A percentile compares a stretch with the other conserved stretches of the same genome.
phyloP scores from a whole-genome alignment of 2,329 filamentous ascomycete species.

The Alternaria panax region DNA sequence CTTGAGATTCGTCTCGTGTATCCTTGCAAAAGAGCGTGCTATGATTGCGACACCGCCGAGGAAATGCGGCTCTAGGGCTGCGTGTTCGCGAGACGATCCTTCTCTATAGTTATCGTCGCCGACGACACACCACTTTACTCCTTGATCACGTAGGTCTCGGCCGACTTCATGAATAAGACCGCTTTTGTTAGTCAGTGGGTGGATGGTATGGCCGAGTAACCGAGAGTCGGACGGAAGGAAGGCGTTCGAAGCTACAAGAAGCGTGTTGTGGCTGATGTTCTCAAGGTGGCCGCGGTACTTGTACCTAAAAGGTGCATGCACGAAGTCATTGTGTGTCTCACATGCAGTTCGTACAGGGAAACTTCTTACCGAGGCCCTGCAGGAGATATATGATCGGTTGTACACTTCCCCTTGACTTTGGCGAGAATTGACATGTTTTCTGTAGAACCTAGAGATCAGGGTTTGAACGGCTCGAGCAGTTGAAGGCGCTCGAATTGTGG shows the following conservation, averaged over 20 bases:
- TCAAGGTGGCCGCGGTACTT: constrained; percentile 52
- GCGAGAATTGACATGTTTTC: constrained; percentile 17
- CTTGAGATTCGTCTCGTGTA: constrained; percentile 39
- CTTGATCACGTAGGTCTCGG: constrained; percentile 25
- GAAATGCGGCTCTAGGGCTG: constrained; percentile 36
- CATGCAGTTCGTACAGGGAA: no score
- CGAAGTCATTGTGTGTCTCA: no score
- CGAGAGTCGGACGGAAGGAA: constrained; percentile 32
- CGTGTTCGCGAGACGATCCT: constrained; percentile 38
- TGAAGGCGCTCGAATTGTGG: constrained; percentile 37
- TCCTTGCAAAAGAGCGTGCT: constrained; percentile 18
- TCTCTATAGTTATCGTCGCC: constrained; percentile 46
- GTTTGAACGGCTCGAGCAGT: constrained; percentile 22
- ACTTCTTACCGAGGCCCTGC: constrained; percentile 52
- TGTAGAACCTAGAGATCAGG: constrained; percentile 36
- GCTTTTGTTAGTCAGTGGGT: constrained; percentile 15
- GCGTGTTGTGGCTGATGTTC: constrained; percentile 51
- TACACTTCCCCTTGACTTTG: constrained; percentile 47
- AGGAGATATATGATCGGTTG: constrained; percentile 52
- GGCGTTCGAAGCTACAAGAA: constrained; percentile 44
- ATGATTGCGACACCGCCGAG: constrained; percentile 33
- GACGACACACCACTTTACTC: constrained; percentile 44
- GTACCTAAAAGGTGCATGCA: no score
- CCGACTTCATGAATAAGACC: constrained; percentile 40
- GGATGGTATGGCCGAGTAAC: constrained; percentile 31